Percentiles rank a stretch among this genome's conserved stretches.
phyloP scores from a whole-genome alignment of 371 early-diverging fungal genomes.

The Basidiobolus meristosporus region DNA sequence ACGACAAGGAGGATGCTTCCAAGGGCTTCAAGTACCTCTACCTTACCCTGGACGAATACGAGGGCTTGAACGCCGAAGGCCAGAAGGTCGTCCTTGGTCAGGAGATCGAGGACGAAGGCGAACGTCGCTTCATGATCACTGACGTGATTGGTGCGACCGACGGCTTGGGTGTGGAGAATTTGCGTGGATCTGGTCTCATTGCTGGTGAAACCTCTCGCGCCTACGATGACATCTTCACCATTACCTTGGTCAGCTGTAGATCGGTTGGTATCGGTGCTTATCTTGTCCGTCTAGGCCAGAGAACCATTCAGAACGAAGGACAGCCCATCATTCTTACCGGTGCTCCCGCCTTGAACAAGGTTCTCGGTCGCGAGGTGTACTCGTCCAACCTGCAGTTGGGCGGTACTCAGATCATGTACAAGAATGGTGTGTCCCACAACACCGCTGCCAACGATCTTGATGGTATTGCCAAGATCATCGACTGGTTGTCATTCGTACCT shows the following conservation, averaged over 20 bases:
- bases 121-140: constrained; percentile 62
- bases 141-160: constrained; percentile 80
- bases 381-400: constrained; percentile 96
- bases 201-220: constrained; percentile 95
- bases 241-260: constrained; percentile 92
- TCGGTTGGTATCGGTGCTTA: constrained; percentile 99
- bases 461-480: constrained; percentile 80
- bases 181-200: constrained; percentile 94
- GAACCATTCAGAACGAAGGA: constrained; percentile 92
- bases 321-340: constrained; percentile 97
- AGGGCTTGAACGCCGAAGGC: constrained; percentile 28
- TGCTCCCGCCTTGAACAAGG: constrained; percentile 94
- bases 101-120: constrained; percentile 46
- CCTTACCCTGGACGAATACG: constrained; percentile 52
- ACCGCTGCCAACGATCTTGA: constrained; percentile 88
- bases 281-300: constrained; percentile 93
- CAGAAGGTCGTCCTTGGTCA: constrained; percentile 44
- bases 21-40: constrained; percentile 90
- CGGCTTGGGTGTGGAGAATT: constrained; percentile 97
- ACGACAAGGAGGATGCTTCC: constrained; percentile 51
- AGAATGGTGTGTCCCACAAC: constrained; percentile 94
- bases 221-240: constrained; percentile 92
- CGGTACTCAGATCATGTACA: constrained; percentile 96
- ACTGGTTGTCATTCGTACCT: constrained; percentile 91
- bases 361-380: constrained; percentile 95